phyloP scores from a whole-genome alignment of 2,329 filamentous ascomycete genomes.

The Hypoxylon sp. region DNA sequence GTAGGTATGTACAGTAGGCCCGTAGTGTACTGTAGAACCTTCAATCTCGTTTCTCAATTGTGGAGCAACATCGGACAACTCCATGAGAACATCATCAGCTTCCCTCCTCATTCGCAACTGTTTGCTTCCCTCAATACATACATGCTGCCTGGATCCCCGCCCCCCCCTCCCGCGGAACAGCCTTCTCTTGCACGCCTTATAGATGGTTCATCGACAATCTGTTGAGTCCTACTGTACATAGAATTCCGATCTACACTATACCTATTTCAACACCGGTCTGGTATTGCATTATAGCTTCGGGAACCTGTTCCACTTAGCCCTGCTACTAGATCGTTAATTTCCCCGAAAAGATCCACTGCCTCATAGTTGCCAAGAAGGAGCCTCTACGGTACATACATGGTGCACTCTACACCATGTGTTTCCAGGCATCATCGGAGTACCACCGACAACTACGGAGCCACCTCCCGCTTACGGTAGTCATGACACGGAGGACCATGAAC shows the following conservation, averaged over 20 bases:
- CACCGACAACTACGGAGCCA: conserved; percentile 18
- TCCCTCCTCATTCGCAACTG: not conserved
- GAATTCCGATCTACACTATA: not conserved
- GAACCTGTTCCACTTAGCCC: not conserved
- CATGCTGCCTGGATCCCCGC: not conserved
- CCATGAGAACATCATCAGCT: conserved; percentile 8
- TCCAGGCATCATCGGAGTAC: conserved; percentile 23
- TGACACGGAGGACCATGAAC: conserved; percentile 27
- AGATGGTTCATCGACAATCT: not conserved
- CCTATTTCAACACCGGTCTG: not conserved
- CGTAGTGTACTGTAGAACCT: not conserved
- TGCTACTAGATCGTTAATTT: conserved; percentile 16
- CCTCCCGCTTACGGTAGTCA: conserved; percentile 17
- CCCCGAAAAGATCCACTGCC: conserved; percentile 14
- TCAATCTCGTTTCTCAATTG: conserved; percentile 29
- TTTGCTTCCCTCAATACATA: not conserved
- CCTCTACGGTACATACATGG: conserved; percentile 4
- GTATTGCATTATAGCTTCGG: conserved; percentile 6
- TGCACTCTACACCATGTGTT: not conserved
- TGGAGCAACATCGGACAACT: conserved; percentile 19
- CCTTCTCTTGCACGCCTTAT: not conserved
- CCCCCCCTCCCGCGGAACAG: not conserved
- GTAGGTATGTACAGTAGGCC: no score
- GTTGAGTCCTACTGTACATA: not conserved
- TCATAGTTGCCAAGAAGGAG: conserved; percentile 23